Evolutionary conservation across 1,284 basidiomycete genomes (phyloP), one percentile per base, ranked within the genome.

Genomic region (Sporisorium sorghi): DNA sequence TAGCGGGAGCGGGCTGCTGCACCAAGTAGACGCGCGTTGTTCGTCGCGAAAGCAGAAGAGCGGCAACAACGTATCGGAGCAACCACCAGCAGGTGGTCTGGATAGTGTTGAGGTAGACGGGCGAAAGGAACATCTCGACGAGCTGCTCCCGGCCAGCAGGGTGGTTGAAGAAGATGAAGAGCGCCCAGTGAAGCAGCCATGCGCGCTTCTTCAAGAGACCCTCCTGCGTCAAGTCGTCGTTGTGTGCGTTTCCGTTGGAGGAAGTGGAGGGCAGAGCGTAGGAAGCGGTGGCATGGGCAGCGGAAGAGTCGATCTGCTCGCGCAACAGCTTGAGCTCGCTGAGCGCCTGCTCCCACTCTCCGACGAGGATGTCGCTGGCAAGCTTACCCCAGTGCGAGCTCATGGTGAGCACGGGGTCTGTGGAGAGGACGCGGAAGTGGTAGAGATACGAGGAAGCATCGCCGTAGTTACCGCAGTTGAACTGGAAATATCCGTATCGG

Each of bases 311-410:
- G 84, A 99, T 92, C 62, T 91, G 87, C 69, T 99, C 96, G 43
- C 93, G 90, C 19, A 99, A 89, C 51, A 92, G 91, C 86, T 95
- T 95, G 77, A 99, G 90, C 85, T 98, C 96, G 81, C 93, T 91
- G 12, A 97, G 88, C 0, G 96, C 95, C 26, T 91, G 89, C 74
- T 97, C 94, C 93, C 94, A 98, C 79, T 92, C 91, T 58, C 96
- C 97, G 5, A 91, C 91, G 52, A 99, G 90, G 82, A 97, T 97
- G 85, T 98, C 94, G 49, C 92, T 94, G 32, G 95, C 93, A 71
- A 99, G 91, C 86, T 98, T 97, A 40, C 96, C 96, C 97, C 96
- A 99, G 86, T 95, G 92, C 6, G 94, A 93, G 11, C 96, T 98
- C 52, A 93, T 91, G 86, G 92, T 94, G 80, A 96, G 91, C 62